Base-by-base conservation (phyloP, 225 moss, liverwort and hornwort genomes). In the Marchantia polymorpha region DNA sequence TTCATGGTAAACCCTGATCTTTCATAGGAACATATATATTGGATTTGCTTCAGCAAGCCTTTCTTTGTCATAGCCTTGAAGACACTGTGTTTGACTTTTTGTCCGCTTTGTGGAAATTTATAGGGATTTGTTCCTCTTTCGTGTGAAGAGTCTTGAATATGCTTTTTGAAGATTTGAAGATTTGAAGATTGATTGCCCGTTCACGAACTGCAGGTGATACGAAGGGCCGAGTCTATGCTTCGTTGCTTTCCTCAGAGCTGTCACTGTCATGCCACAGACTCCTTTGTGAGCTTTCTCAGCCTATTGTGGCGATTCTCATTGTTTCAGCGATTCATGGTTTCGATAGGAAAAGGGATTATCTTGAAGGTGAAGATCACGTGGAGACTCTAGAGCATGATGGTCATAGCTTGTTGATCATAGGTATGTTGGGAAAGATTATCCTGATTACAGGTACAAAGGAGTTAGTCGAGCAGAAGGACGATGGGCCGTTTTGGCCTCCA, bases 221-320 rank as follows among this genome's bases (percentile, higher is more conserved):
- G 81, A 86, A 89, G 82, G 93, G 93, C 65, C 82, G 77, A 66
- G 82, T 93, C 31, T 85, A 83, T 69, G 82, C 80, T 55, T 60
- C 74, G 27, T 66, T 81, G 55, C 51, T 80, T 63, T 61, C 54
- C 63, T 76, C 81, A 39, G 68, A 76, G 81, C 77, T 82, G 59
- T 55, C 60, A 68, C 23, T 60, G 72, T 84, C 73, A 74, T 71
- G 47, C 50, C 73, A 58, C 69, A 81, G 56, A 73, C 60, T 84
- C 65, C 83, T 92, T 20, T 90, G 85, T 83, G 85, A 94, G 72
- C 81, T 94, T 64, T 82, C 83, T 52, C 91, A 94, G 81, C 92
- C 92, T 61, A 73, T 94, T 27, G 83, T 89, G 79, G 78, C 88
- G 70, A 77, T 91, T 61, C 80, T 94, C 64, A 74, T 85, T 64